Percentiles rank a stretch among this genome's conserved stretches.
Evolutionary conservation across 306 rosid species (phyloP).

Genomic region (Acacia confusa): DNA sequence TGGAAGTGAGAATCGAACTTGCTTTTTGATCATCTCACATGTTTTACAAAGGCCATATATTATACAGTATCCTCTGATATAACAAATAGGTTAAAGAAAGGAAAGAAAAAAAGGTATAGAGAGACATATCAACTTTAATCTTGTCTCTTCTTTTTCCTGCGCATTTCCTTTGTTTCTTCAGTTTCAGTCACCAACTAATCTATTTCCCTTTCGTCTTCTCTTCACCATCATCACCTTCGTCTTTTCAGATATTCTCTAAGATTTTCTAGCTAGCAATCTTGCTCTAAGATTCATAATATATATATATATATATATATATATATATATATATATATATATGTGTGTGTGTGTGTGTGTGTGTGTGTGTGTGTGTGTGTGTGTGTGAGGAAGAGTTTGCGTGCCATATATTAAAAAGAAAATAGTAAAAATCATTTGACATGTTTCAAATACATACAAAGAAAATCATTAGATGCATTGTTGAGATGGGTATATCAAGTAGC

Average conservation of each 20-base stretch:
- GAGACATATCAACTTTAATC: neutral
- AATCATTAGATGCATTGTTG: no score
- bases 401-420: no score
- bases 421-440: no score
- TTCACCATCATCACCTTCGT: neutral
- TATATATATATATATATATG: no score
- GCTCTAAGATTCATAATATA: no score
- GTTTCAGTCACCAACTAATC: neutral
- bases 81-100: neutral
- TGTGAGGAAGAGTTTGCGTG: no score
- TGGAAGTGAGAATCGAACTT: neutral
- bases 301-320: no score
- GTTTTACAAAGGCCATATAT: conserved; percentile 20
- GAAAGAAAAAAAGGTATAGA: neutral
- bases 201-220: neutral
- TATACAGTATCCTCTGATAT: conserved; percentile 1
- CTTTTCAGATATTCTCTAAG: neutral
- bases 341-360: no score
- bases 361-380: no score
- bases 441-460: no score
- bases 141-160: neutral
- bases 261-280: neutral
- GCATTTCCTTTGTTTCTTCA: neutral
- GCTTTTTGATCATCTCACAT: neutral
- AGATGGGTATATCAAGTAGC: no score